Conservation (phyloP, 1,284 basidiomycete genomes). For the Trametes versicolor region DNA sequence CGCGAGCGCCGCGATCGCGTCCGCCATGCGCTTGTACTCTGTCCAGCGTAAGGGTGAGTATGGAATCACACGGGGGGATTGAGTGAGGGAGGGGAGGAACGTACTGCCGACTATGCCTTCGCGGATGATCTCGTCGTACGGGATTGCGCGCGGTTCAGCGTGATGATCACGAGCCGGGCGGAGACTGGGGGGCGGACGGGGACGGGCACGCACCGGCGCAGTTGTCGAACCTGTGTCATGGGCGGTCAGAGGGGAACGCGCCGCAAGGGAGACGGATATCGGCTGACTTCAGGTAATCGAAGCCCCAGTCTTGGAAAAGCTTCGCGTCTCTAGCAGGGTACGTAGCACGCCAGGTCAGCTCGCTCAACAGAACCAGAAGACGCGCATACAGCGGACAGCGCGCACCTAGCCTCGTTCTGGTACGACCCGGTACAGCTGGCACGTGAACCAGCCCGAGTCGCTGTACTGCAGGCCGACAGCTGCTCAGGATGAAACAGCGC, state of each 20-base stretch:
- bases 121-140: slow-evolving; percentile 56
- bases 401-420: slow-evolving; percentile 55
- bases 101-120: slow-evolving; percentile 59
- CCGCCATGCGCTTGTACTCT: slow-evolving; percentile 61
- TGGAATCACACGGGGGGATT: not conserved
- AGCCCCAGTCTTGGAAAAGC: slow-evolving; percentile 60
- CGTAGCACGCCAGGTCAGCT: not conserved
- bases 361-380: not conserved
- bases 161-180: too few species aligned
- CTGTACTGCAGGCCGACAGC: slow-evolving; percentile 49
- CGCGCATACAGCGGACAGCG: not conserved
- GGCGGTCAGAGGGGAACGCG: not conserved
- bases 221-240: slow-evolving; percentile 54
- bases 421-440: slow-evolving; percentile 60
- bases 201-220: slow-evolving; percentile 53
- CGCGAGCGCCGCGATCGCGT: slow-evolving; percentile 54
- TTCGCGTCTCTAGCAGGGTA: slow-evolving; percentile 45
- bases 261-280: too few species aligned
- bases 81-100: slow-evolving; percentile 36
- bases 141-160: slow-evolving; percentile 46
- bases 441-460: slow-evolving; percentile 64
- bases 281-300: slow-evolving; percentile 60
- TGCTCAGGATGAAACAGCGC: too few species aligned
- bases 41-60: too few species aligned
- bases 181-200: too few species aligned